Conservation (phyloP, 495 filamentous ascomycete species). For the Penicillium robsamsonii region DNA sequence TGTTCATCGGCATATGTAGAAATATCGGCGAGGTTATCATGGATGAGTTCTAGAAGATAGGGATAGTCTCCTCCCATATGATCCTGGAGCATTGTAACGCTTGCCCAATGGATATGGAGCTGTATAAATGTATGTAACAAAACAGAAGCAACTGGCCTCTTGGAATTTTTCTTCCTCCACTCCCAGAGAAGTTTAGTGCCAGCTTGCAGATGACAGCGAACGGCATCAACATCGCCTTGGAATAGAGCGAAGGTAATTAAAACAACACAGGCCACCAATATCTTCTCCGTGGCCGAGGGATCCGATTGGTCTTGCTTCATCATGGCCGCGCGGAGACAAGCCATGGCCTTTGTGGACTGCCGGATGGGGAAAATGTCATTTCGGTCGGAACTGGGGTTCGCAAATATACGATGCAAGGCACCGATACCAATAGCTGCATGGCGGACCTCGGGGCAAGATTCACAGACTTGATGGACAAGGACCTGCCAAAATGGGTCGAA, state of each 20-base stretch:
- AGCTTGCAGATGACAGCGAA: slow-evolving; percentile 18
- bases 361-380: slow-evolving; percentile 32
- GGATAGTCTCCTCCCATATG: background rate
- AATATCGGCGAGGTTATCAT: slow-evolving; percentile 1
- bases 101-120: slow-evolving; percentile 11
- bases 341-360: slow-evolving; percentile 49
- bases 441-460: slow-evolving; percentile 45
- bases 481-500: slow-evolving; percentile 49
- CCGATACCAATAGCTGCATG: slow-evolving; percentile 46
- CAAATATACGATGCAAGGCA: slow-evolving; percentile 37
- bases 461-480: slow-evolving; percentile 49
- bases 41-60: slow-evolving; percentile 1
- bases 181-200: slow-evolving; percentile 6
- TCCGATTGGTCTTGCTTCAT: slow-evolving; percentile 1
- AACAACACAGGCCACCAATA: slow-evolving; percentile 44
- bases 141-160: slow-evolving; percentile 1
- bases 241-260: slow-evolving; percentile 49
- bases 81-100: background rate
- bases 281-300: slow-evolving; percentile 5
- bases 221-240: slow-evolving; percentile 41
- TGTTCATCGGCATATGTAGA: background rate
- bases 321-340: slow-evolving; percentile 23
- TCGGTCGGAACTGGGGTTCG: background rate
- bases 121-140: slow-evolving; percentile 12
- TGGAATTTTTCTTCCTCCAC: slow-evolving; percentile 14